Evolutionary conservation across 1,284 basidiomycete species (phyloP), one percentile per base, ranked within the genome.

Genomic region (Sparassis latifolia): DNA sequence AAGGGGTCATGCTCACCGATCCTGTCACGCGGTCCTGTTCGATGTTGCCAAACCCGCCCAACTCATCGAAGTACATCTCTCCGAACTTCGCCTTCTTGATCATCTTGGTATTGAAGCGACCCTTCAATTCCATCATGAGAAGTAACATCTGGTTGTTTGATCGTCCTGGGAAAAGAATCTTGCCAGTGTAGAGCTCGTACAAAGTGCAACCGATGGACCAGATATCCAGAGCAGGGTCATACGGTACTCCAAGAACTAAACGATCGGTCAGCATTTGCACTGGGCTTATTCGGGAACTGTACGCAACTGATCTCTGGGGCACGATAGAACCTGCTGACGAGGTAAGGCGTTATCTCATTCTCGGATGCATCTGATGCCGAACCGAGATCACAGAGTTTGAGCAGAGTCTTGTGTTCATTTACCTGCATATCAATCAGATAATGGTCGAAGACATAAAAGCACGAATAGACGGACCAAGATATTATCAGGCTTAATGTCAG

Each of bases 191-290:
- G 4, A 99, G 77, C 68, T 99, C 97, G 69, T 95, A 99, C 5
- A 99, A 75, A 3, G 97, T 99, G 69, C 97, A 99, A 1, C 93
- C 97, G 48, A 97, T 85, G 1, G 95, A 97, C 97, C 97, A 99
- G 42, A 97, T 82, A 65, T 99, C 97, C 38, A 99, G 80, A 0
- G 94, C 79, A 9, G 89, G 86, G 69, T 98, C 97, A 63, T 97
- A 98, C 0, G 94, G 91, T 40, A 92, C 82, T 12, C 97, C 97
- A 47, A 99, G 82, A 62, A 99, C 94, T 97, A 59, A 32, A 49
- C 49, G 43, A 41, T 30, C 20, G 20, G 20, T 20, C 20, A 20
- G 20, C 30, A 37, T 50, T 42, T 59, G 48, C 9, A 46, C 20
- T 20, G 20, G 1, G 20, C 20, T 20, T 20, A 20, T 20, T 20